Percentiles rank a stretch among this genome's conserved stretches.
phyloP scores from a whole-genome alignment of 345 rosid genomes.

The Populus euphratica region DNA sequence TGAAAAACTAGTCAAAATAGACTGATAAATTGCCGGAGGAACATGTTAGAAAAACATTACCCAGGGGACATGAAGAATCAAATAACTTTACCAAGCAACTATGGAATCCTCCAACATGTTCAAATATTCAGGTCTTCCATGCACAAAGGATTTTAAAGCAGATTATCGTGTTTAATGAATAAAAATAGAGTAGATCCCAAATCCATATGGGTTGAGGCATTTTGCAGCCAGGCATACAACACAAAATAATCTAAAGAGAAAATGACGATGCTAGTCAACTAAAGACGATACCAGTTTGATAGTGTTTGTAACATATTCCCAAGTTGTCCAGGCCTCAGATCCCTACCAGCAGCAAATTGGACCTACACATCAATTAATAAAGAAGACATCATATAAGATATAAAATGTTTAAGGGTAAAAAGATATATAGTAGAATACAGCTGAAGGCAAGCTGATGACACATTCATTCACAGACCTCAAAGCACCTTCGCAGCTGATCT shows the following conservation, averaged over 20 bases:
- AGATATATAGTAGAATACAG: background rate
- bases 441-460: background rate
- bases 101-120: background rate
- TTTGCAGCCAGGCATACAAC: background rate
- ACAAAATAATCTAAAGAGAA: background rate
- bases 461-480: constrained; percentile 58
- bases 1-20: background rate
- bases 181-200: background rate
- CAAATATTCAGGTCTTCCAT: background rate
- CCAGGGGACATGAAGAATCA: background rate
- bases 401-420: background rate
- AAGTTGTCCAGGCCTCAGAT: constrained; percentile 85
- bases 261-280: background rate
- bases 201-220: background rate
- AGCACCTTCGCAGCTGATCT: constrained; percentile 89
- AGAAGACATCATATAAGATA: background rate
- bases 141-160: background rate
- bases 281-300: constrained; percentile 67
- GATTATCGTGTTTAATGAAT: background rate
- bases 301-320: constrained; percentile 80
- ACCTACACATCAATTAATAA: constrained; percentile 46
- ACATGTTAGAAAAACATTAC: background rate
- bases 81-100: background rate
- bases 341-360: constrained; percentile 96
- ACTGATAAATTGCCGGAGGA: background rate